A percentile compares a stretch with the other conserved stretches of the same genome.
These are phyloP conservation scores for Hypoxylon sp. DNA, from an alignment of 2,329 filamentous ascomycete species.

Conservation along the genomic window DNA sequence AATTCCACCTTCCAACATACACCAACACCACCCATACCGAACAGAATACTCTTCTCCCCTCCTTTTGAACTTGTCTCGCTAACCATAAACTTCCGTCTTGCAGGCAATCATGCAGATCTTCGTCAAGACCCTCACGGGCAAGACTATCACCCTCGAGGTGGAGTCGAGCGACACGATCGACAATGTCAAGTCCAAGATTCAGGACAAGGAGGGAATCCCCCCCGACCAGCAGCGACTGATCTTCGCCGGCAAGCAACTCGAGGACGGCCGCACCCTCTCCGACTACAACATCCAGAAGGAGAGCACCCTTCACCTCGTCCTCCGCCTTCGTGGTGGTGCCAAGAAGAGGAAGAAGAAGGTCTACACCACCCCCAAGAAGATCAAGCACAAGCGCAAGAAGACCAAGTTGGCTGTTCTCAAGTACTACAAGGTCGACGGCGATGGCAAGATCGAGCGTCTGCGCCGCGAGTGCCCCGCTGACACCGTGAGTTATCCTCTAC, in stretches of 20 bases:
- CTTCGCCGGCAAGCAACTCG: slow-evolving; percentile 99
- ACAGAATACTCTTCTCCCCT: slow-evolving; percentile 31
- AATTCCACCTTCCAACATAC: not conserved
- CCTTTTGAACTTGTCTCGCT: slow-evolving; percentile 44
- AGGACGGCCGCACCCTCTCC: slow-evolving; percentile 97
- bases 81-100: slow-evolving; percentile 49
- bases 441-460: slow-evolving; percentile 99
- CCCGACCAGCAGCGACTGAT: slow-evolving; percentile 99
- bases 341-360: slow-evolving; percentile 99
- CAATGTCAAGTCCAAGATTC: slow-evolving; percentile 99
- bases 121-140: slow-evolving; percentile 93
- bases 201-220: slow-evolving; percentile 99
- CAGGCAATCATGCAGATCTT: slow-evolving; percentile 81
- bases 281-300: slow-evolving; percentile 99
- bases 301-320: slow-evolving; percentile 96
- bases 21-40: slow-evolving; percentile 30
- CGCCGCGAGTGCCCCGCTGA: slow-evolving; percentile 96
- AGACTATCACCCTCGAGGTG: slow-evolving; percentile 99
- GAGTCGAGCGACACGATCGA: slow-evolving; percentile 99
- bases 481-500: slow-evolving; percentile 71
- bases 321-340: slow-evolving; percentile 96
- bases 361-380: slow-evolving; percentile 99
- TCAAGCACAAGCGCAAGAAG: slow-evolving; percentile 99
- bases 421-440: slow-evolving; percentile 99
- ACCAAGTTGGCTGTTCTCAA: slow-evolving; percentile 99